These are phyloP conservation scores for Jamesozyma lodderae DNA, from an alignment of 805 yeast species.

Conservation along the genomic window DNA sequence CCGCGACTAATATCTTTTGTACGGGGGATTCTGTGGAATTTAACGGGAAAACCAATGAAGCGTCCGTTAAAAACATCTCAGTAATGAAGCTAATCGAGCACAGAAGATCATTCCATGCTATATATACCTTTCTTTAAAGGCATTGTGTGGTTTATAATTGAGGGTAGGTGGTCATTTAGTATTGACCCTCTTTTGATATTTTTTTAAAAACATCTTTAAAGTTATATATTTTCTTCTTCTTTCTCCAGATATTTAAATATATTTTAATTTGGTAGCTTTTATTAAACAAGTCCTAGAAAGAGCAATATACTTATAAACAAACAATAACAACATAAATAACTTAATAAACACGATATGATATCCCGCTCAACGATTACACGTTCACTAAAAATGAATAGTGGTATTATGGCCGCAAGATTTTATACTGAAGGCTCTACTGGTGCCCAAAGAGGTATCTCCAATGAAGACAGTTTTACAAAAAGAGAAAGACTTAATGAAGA, in stretches of 20 bases:
- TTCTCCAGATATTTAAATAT: not conserved
- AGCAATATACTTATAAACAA: not conserved
- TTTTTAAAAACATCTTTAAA: too few species aligned
- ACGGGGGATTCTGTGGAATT: too few species aligned
- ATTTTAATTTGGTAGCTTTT: not conserved
- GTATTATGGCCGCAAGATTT: constrained; percentile 14
- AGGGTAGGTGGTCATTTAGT: too few species aligned
- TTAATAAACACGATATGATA: constrained; percentile 13
- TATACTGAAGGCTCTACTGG: constrained; percentile 55
- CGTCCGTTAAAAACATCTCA: too few species aligned
- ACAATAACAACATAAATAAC: not conserved
- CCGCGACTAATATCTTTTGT: too few species aligned
- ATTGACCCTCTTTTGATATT: too few species aligned
- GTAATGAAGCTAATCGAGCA: too few species aligned
- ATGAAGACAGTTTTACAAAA: constrained; percentile 59
- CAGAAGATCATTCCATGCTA: too few species aligned
- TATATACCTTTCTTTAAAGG: too few species aligned
- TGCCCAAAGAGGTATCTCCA: constrained; percentile 38
- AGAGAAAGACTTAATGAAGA: constrained; percentile 93
- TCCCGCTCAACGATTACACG: constrained; percentile 25
- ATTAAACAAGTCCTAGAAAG: not conserved
- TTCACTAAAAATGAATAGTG: constrained; percentile 13
- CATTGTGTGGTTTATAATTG: too few species aligned
- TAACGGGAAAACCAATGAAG: too few species aligned
- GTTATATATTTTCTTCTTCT: not conserved